Evolutionary conservation across 2,329 filamentous ascomycete genomes (phyloP).

Genomic region (Chaetomiaceae sp.): DNA sequence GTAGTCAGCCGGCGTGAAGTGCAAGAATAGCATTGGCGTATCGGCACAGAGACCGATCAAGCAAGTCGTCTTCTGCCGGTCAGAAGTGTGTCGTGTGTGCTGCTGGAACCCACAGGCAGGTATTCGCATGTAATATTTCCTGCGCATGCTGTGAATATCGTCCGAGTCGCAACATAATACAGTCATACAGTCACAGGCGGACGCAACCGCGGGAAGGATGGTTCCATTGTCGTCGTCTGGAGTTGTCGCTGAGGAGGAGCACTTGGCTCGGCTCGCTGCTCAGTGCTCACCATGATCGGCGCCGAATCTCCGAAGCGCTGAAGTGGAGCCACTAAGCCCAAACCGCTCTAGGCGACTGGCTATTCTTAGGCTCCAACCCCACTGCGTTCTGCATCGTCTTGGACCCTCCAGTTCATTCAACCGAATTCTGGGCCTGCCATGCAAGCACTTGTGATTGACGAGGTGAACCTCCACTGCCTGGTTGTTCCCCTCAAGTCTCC

Average conservation of each 20-base stretch:
- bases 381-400: background rate
- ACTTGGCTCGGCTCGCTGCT: background rate
- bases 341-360: background rate
- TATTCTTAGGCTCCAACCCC: slow-evolving; percentile 1
- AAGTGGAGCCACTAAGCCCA: background rate
- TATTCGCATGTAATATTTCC: no score
- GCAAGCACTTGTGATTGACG: no score
- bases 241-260: no score
- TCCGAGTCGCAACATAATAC: background rate
- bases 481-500: no score
- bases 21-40: no score
- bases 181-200: background rate
- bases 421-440: no score
- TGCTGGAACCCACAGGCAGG: no score
- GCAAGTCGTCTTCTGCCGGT: background rate
- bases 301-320: slow-evolving; percentile 1
- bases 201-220: slow-evolving; percentile 5
- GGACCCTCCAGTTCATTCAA: background rate
- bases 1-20: no score
- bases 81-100: background rate
- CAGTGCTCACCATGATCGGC: background rate
- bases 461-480: no score
- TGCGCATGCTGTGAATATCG: background rate
- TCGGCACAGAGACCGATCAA: background rate
- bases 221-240: no score